Evolutionary conservation across 2,329 filamentous ascomycete genomes (phyloP).

Genomic region (Cordyceps pruinosa): DNA sequence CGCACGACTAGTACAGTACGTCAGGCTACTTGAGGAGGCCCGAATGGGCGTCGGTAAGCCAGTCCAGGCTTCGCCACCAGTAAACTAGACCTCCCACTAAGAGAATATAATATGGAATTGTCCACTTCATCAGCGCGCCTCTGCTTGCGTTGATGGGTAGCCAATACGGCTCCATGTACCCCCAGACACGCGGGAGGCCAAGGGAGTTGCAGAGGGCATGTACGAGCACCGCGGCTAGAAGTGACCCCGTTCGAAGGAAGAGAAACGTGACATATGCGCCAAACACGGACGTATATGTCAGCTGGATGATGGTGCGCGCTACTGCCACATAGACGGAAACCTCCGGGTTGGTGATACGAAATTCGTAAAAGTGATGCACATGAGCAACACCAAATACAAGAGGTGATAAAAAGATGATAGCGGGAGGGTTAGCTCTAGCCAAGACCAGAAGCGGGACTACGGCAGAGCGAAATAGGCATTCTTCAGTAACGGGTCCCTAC

Average conservation of each 20-base stretch:
- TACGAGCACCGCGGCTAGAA: slow-evolving; percentile 66
- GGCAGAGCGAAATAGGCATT: slow-evolving; percentile 85
- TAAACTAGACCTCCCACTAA: slow-evolving; percentile 62
- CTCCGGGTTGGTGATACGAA: slow-evolving; percentile 70
- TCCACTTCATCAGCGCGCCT: slow-evolving; percentile 47
- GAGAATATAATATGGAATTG: slow-evolving; percentile 69
- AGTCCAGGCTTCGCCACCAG: slow-evolving; percentile 67
- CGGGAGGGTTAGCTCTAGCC: slow-evolving; percentile 48
- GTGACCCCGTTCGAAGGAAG: slow-evolving; percentile 75
- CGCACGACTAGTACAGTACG: too few relatives aligned
- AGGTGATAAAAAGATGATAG: slow-evolving; percentile 74
- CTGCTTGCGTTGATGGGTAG: slow-evolving; percentile 21
- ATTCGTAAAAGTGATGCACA: slow-evolving; percentile 94
- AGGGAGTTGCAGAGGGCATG: slow-evolving; percentile 91
- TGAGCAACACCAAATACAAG: slow-evolving; percentile 91
- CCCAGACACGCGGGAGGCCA: slow-evolving; percentile 83
- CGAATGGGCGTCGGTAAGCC: slow-evolving; percentile 52
- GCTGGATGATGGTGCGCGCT: slow-evolving; percentile 71
- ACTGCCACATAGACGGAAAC: slow-evolving; percentile 57
- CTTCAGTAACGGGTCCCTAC: slow-evolving; percentile 82
- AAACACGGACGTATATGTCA: slow-evolving; percentile 86
- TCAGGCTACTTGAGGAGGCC: slow-evolving; percentile 19
- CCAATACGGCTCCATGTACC: slow-evolving; percentile 56
- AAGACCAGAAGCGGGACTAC: slow-evolving; percentile 77
- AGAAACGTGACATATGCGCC: slow-evolving; percentile 90